Conservation (phyloP, 1,284 basidiomycete genomes). For the Phenoliferia sp. region DNA sequence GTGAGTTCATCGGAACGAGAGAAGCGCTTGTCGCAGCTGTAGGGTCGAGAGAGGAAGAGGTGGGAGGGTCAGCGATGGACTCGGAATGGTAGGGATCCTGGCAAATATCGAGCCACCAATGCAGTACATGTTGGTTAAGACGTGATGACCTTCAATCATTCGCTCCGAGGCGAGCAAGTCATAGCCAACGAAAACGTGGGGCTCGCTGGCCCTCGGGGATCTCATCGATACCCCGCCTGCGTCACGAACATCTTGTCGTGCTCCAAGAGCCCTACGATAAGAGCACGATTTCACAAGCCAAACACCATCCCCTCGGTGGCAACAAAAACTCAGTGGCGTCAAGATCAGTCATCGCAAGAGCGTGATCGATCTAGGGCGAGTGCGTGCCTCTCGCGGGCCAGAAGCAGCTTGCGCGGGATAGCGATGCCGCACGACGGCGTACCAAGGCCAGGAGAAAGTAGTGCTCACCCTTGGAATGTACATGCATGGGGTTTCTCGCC, state of each 20-base stretch:
- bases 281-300: background rate
- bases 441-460: background rate
- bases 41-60: background rate
- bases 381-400: background rate
- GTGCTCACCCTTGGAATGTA: conserved; percentile 61
- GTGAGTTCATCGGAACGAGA: conserved; percentile 96
- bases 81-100: background rate
- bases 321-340: background rate
- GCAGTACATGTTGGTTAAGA: no score
- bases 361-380: background rate
- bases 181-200: background rate
- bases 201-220: background rate
- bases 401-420: background rate
- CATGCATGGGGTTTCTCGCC: conserved; percentile 96
- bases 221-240: background rate
- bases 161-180: no score
- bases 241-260: background rate
- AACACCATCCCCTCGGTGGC: background rate
- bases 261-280: background rate
- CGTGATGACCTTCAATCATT: no score
- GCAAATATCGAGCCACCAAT: background rate
- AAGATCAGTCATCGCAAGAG: background rate
- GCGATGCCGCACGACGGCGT: background rate
- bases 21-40: conserved; percentile 90
- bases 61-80: background rate